phyloP scores from a whole-genome alignment of 176 grass and related monocot genomes.

The Zea luxurians region DNA sequence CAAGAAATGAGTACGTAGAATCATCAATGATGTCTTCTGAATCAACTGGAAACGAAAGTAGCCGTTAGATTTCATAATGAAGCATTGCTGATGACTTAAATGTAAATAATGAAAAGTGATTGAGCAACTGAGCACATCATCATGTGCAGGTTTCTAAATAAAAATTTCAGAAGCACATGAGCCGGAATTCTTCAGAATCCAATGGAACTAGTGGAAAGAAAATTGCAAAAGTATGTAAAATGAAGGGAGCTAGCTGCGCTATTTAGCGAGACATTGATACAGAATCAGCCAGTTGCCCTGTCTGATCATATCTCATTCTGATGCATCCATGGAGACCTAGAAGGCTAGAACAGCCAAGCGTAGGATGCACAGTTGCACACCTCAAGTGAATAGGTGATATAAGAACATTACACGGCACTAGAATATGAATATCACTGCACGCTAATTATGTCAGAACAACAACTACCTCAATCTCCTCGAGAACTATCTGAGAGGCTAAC shows the following conservation, averaged over 20 bases:
- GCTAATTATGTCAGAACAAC: background rate
- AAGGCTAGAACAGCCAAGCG: background rate
- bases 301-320: background rate
- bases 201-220: background rate
- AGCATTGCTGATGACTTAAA: background rate
- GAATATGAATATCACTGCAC: background rate
- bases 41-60: constrained; percentile 23
- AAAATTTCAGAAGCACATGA: background rate
- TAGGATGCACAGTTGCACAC: background rate
- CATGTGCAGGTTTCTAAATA: background rate
- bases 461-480: background rate
- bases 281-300: background rate
- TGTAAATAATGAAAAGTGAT: background rate
- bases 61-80: no score
- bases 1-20: constrained; percentile 46
- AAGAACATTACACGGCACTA: background rate
- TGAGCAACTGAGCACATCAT: background rate
- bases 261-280: background rate
- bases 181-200: background rate
- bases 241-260: background rate
- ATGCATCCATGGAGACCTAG: background rate
- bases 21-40: constrained; percentile 31
- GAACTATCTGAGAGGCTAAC: background rate
- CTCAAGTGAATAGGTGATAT: background rate
- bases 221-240: background rate